Evolutionary conservation across 148 eudicot species (phyloP).

Genomic region (Chenopodium berlandieri): DNA sequence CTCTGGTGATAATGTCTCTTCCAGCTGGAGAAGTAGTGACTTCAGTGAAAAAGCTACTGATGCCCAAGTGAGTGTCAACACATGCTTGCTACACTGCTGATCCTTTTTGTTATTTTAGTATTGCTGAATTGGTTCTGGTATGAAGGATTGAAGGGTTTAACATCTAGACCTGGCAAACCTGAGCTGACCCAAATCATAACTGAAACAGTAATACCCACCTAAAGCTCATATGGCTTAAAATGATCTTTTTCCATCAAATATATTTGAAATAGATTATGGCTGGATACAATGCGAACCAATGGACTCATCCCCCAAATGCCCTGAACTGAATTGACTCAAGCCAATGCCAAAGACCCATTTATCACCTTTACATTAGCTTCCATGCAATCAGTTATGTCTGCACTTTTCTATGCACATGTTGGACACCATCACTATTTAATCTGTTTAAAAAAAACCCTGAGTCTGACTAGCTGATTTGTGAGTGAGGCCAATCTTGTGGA

Average conservation of each 20-base stretch:
- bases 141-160: background rate
- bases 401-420: background rate
- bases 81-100: background rate
- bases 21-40: constrained; percentile 24
- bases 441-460: background rate
- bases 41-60: constrained; percentile 30
- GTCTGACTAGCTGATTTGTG: background rate
- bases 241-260: no score
- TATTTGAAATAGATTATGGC: no score
- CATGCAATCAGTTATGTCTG: background rate
- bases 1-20: constrained; percentile 31
- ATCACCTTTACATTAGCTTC: background rate
- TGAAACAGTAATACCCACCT: no score
- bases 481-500: background rate
- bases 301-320: no score
- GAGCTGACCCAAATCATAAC: no score
- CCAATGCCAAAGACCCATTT: no score
- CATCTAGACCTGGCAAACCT: no score
- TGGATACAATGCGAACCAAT: no score
- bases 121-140: background rate
- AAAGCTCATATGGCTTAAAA: no score
- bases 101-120: background rate
- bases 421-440: background rate
- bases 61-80: constrained; percentile 36
- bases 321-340: no score